phyloP scores from a whole-genome alignment of 192 early-diverging fungal species.

The Backusella sp. region DNA sequence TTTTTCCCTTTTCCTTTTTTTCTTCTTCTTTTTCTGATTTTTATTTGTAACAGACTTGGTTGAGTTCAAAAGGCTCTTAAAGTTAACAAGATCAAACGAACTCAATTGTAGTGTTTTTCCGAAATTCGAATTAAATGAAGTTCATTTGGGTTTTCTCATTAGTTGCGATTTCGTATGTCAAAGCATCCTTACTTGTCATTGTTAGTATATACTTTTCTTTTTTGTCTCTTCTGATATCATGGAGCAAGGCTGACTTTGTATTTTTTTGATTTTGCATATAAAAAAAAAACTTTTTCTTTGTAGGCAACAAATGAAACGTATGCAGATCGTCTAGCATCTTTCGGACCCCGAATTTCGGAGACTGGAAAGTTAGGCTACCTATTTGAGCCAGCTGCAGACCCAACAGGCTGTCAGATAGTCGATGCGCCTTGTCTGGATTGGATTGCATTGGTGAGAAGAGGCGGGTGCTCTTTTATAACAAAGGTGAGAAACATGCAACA shows the following conservation, averaged over 20 bases:
- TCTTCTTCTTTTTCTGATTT: neutral
- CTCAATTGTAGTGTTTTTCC: neutral
- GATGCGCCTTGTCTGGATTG: conserved; percentile 45
- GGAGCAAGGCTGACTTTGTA: neutral
- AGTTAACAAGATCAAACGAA: neutral
- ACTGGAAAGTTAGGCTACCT: conserved; percentile 69
- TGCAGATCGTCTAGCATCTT: conserved; percentile 77
- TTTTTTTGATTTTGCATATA: conserved; percentile 3
- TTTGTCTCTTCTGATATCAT: neutral
- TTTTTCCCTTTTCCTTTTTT: neutral
- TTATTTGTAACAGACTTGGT: conserved; percentile 7
- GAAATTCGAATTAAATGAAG: conserved; percentile 1
- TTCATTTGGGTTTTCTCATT: neutral
- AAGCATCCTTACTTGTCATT: conserved; percentile 22
- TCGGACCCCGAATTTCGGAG: conserved; percentile 76
- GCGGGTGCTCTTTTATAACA: conserved; percentile 83
- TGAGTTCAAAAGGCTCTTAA: neutral
- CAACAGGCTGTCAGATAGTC: conserved; percentile 56
- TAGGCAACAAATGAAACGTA: conserved; percentile 58
- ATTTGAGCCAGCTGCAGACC: conserved; percentile 46
- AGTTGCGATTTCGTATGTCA: neutral
- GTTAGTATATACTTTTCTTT: neutral
- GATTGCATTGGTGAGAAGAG: conserved; percentile 86
- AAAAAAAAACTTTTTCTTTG: neutral
- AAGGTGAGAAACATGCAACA: conserved; percentile 92